Conservation (phyloP, 2,329 filamentous ascomycete species). For the Diaporthe destruens region DNA sequence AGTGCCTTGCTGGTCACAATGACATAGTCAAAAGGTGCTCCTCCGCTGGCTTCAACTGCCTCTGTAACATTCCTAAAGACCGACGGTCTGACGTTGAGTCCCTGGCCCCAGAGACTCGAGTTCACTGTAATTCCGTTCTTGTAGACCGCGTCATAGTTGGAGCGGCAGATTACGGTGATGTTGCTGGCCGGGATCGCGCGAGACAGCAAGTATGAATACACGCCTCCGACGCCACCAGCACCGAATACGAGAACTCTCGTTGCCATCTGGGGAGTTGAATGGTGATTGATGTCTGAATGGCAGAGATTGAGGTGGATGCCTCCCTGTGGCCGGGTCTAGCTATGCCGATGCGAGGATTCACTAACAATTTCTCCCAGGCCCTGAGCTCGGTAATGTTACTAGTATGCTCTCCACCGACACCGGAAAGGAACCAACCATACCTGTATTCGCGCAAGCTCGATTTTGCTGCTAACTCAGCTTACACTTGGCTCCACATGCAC, state of each 20-base stretch:
- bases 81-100: slow-evolving; percentile 46
- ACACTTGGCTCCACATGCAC: neutral
- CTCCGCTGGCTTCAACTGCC: slow-evolving; percentile 48
- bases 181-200: slow-evolving; percentile 44
- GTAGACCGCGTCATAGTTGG: slow-evolving; percentile 48
- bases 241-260: slow-evolving; percentile 47
- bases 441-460: neutral
- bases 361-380: neutral
- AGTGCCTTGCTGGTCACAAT: slow-evolving; percentile 79
- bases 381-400: neutral
- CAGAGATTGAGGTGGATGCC: neutral
- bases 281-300: neutral
- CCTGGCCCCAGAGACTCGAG: slow-evolving; percentile 49
- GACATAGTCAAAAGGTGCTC: slow-evolving; percentile 65
- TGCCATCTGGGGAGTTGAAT: slow-evolving; percentile 4
- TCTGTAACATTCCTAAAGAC: slow-evolving; percentile 49
- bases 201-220: slow-evolving; percentile 47
- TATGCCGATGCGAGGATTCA: neutral
- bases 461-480: neutral
- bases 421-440: neutral
- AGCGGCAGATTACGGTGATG: slow-evolving; percentile 50
- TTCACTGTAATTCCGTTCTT: slow-evolving; percentile 49
- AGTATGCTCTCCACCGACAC: neutral
- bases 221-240: slow-evolving; percentile 51
- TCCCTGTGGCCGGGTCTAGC: neutral